Evolutionary conservation across 2,329 filamentous ascomycete genomes (phyloP), one percentile per base, ranked within the genome.

Genomic region (Drechslerella stenobrocha): DNA sequence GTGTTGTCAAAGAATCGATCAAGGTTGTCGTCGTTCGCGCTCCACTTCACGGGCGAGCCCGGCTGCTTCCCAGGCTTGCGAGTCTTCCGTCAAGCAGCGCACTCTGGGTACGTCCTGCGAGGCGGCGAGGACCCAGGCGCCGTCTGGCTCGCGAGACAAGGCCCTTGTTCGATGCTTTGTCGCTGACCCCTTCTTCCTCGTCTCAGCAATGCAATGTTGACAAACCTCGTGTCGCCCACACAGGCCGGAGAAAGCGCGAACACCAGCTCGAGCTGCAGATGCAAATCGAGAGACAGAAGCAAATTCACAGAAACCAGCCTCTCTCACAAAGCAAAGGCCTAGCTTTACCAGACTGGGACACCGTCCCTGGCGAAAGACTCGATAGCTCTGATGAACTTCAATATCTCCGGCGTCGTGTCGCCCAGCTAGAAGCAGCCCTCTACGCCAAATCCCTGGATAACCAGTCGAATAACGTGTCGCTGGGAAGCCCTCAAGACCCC

Each of bases 181-280:
- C n/a, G n/a, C n/a, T n/a, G n/a, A n/a, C n/a, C n/a, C n/a, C n/a
- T n/a, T n/a, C n/a, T n/a, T n/a, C n/a, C n/a, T n/a, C n/a, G n/a
- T n/a, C n/a, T n/a, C 11, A 30, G 5, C 28, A 42, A 20, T 20
- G 4, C 4, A 9, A 52, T 63, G 37, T 37, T 55, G 32, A 63
- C 24, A 34, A 34, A 30, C 3, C 11, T 15, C 11, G 20, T 18
- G 15, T 34, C 2, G 46, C 26, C 23, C 7, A 18, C 47, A 35
- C 34, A 67, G 63, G 63, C n/a, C 57, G 52, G 18, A 52, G 63
- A 56, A 67, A 67, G 63, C 50, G 63, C 22, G 63, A 67, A 32
- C 63, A 60, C n/a, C 63, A 67, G 22, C 35, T 67, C 5, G 63
- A 67, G 28, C 32, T 67, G 9, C 55, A 67, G n/a, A 53, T 67